These are phyloP conservation scores for Trichodelitschia bisporula DNA, from an alignment of 495 filamentous ascomycete species.

Conservation along the genomic window DNA sequence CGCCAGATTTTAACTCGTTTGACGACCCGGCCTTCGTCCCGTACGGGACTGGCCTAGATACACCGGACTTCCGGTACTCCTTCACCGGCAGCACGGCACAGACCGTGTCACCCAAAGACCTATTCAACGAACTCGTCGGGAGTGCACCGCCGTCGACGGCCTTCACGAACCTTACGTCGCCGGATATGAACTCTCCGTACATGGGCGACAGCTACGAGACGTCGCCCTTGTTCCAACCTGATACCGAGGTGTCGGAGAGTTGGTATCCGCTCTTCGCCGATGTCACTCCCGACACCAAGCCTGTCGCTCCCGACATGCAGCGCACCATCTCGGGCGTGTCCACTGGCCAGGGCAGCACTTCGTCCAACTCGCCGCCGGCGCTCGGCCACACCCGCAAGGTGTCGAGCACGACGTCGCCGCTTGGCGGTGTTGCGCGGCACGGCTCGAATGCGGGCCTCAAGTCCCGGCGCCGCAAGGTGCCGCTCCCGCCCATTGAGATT, in stretches of 20 bases:
- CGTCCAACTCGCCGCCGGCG: slow-evolving; percentile 14
- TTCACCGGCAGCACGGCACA: too few relatives aligned
- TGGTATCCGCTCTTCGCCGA: slow-evolving; percentile 53
- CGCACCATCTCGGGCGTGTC: slow-evolving; percentile 12
- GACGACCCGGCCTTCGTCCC: slow-evolving; percentile 6
- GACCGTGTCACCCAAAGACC: slow-evolving; percentile 71
- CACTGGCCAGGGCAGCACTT: slow-evolving; percentile 13
- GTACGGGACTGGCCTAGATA: too few relatives aligned
- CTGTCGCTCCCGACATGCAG: slow-evolving; percentile 5
- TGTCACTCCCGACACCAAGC: slow-evolving; percentile 6
- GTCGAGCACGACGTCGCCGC: slow-evolving; percentile 16
- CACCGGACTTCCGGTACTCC: too few relatives aligned
- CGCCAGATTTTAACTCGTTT: slow-evolving; percentile 14
- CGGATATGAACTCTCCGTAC: slow-evolving; percentile 33
- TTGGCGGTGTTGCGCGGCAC: slow-evolving; percentile 23
- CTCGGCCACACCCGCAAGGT: slow-evolving; percentile 19
- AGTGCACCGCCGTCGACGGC: slow-evolving; percentile 66
- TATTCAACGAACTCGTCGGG: slow-evolving; percentile 39
- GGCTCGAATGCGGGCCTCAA: slow-evolving; percentile 44
- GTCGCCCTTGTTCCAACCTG: slow-evolving; percentile 40
- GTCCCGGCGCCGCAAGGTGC: slow-evolving; percentile 46
- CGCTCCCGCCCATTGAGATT: slow-evolving; percentile 52
- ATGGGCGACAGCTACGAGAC: slow-evolving; percentile 47
- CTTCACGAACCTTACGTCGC: slow-evolving; percentile 69
- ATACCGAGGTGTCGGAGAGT: slow-evolving; percentile 14